Base-by-base conservation (phyloP, 495 filamentous ascomycete species). In the Xeromyces bisporus region DNA sequence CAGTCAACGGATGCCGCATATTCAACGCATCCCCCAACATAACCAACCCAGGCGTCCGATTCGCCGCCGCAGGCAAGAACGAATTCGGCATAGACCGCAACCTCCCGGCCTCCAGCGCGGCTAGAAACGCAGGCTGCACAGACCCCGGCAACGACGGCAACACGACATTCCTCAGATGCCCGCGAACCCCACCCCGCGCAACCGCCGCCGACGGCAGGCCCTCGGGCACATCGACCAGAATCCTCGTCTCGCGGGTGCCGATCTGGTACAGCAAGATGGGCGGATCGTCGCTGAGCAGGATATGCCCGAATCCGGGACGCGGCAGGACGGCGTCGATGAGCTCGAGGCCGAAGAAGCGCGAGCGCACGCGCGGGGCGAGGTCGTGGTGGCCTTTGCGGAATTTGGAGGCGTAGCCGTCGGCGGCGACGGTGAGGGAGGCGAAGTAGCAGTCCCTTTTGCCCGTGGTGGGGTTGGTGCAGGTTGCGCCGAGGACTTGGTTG, bases 201-300 rank as follows among this genome's bases (percentile, higher is more conserved):
- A 71, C 44, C 0, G 67, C 61, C 0, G 87, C 85, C 3, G 71
- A 67, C n/a, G 83, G 73, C 2, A 75, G 53, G 43, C 75, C 71
- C 30, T 80, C 74, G 11, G 84, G 85, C n/a, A 97, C 69, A 55
- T 96, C 86, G 43, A 96, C 68, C 8, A 97, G 67, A 12, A 80
- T 79, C 27, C 89, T 71, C 3, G 89, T 97, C 53, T 94, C 89
- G 58, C 78, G 83, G 8, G 82, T 79, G 42, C 91, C 87, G 54
- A 97, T 97, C 58, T 96, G 89, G 62, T 97, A 97, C 36, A 97
- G 68, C 12, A 97, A 73, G 26, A 93, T 75, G 1, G 87, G 87
- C 3, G 75, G 68, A 18, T 68, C 66, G 15, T 42, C 42, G 33
- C 80, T 71, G 34, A 97, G 73, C 23, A 94, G 60, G 30, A 97